A percentile compares a stretch with the other conserved stretches of the same genome.
Evolutionary conservation across 306 rosid species (phyloP).

Genomic region (Trifolium pratense): DNA sequence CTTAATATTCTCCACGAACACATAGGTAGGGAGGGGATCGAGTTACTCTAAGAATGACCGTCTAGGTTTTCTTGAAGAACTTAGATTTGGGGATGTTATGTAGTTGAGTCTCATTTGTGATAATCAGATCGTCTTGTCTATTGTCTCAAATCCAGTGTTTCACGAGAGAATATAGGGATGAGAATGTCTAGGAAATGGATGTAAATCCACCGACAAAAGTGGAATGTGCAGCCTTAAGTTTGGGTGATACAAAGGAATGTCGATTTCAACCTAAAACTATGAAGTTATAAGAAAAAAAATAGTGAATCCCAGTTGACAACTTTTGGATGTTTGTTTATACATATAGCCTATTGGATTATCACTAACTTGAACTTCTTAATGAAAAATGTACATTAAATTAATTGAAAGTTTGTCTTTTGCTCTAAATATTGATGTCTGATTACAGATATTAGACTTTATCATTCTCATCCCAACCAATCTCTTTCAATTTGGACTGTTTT

Average conservation of each 20-base stretch:
- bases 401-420: neutral
- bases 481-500: slow-evolving; percentile 34
- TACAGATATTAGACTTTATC: slow-evolving; percentile 2
- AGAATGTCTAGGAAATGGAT: neutral
- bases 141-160: neutral
- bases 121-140: neutral
- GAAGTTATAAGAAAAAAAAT: neutral
- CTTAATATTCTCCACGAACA: neutral
- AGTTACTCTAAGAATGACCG: neutral
- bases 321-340: slow-evolving; percentile 14
- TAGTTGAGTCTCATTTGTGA: neutral
- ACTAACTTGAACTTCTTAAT: slow-evolving; percentile 27
- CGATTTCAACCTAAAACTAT: neutral
- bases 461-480: slow-evolving; percentile 36
- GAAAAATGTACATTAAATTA: neutral
- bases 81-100: neutral
- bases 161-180: neutral
- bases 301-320: neutral
- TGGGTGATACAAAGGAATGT: neutral
- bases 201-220: neutral
- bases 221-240: neutral
- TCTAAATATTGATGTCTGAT: slow-evolving; percentile 20
- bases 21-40: neutral
- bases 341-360: neutral
- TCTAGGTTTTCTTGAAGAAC: neutral